These are phyloP conservation scores for Pyrenophora seminiperda DNA, from an alignment of 2,329 filamentous ascomycete species.

Conservation along the genomic window DNA sequence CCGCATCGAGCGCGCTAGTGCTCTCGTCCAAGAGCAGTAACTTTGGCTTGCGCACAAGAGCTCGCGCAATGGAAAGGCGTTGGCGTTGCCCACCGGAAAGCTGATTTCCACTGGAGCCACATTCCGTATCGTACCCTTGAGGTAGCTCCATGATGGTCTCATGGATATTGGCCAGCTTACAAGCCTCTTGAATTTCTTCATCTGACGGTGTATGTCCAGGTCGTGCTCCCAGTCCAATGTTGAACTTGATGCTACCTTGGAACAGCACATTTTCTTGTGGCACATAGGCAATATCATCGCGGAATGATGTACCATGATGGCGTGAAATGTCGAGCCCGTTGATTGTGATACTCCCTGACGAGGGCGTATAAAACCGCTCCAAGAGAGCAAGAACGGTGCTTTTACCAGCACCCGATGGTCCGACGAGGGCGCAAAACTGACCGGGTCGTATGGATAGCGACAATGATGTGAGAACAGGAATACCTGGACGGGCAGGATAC, in stretches of 20 bases:
- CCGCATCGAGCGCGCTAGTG: conserved; percentile 51
- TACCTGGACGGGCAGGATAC: conserved; percentile 67
- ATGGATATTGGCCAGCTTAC: conserved; percentile 71
- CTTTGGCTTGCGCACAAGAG: conserved; percentile 50
- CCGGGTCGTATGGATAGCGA: conserved; percentile 63
- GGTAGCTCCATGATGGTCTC: conserved; percentile 68
- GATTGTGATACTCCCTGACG: conserved; percentile 57
- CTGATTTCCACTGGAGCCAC: conserved; percentile 49
- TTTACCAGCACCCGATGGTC: conserved; percentile 70
- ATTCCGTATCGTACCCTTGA: conserved; percentile 67
- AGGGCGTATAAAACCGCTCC: conserved; percentile 61
- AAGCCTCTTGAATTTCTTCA: conserved; percentile 69
- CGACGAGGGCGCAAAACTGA: conserved; percentile 68
- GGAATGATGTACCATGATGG: conserved; percentile 47
- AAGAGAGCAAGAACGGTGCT: conserved; percentile 64
- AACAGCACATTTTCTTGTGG: conserved; percentile 57
- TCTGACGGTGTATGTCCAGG: conserved; percentile 62
- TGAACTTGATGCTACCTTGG: conserved; percentile 56
- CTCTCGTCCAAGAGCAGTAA: conserved; percentile 52
- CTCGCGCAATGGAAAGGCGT: conserved; percentile 51
- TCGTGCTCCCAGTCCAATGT: conserved; percentile 54
- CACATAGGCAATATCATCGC: conserved; percentile 54
- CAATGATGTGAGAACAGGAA: conserved; percentile 62
- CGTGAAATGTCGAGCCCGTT: conserved; percentile 57
- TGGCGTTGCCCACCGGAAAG: conserved; percentile 53